These are phyloP conservation scores for Candida rishiriensis DNA, from an alignment of 805 yeast genomes.

Conservation along the genomic window DNA sequence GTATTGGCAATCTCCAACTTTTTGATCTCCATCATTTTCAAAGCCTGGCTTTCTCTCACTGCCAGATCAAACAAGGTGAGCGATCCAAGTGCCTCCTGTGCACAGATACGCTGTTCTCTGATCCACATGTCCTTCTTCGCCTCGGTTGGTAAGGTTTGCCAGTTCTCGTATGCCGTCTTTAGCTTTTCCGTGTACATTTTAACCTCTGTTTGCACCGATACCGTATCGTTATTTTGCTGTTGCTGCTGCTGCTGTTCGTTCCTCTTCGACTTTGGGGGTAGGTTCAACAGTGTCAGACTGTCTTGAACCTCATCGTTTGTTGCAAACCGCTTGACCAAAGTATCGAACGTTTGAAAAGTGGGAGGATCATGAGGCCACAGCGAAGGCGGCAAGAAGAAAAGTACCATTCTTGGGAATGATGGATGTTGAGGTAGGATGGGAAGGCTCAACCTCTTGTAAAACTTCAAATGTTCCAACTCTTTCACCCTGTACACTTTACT, in stretches of 20 bases:
- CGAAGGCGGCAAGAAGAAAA: conserved; percentile 40
- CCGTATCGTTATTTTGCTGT: too few species aligned
- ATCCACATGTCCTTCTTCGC: conserved; percentile 40
- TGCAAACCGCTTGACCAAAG: conserved; percentile 22
- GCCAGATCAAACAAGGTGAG: conserved; percentile 41
- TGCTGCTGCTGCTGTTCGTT: conserved; percentile 1
- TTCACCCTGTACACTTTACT: conserved; percentile 39
- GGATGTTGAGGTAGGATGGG: conserved; percentile 41
- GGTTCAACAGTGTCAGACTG: conserved; percentile 15
- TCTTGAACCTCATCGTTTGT: conserved; percentile 16
- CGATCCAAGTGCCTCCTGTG: conserved; percentile 38
- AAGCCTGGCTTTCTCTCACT: conserved; percentile 37
- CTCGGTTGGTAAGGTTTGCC: conserved; percentile 35
- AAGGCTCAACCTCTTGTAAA: conserved; percentile 32
- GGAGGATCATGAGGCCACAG: conserved; percentile 55
- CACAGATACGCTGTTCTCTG: conserved; percentile 39
- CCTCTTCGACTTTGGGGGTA: conserved; percentile 6
- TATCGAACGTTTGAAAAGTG: conserved; percentile 38
- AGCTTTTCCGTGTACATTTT: conserved; percentile 32
- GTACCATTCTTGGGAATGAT: conserved; percentile 45
- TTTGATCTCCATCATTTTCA: conserved; percentile 18
- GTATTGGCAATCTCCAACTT: conserved; percentile 8
- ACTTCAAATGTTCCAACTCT: conserved; percentile 31
- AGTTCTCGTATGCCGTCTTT: conserved; percentile 42
- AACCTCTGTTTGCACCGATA: background rate